Evolutionary conservation across 1,284 basidiomycete species (phyloP).

Genomic region (Leccinum pallidistipes): DNA sequence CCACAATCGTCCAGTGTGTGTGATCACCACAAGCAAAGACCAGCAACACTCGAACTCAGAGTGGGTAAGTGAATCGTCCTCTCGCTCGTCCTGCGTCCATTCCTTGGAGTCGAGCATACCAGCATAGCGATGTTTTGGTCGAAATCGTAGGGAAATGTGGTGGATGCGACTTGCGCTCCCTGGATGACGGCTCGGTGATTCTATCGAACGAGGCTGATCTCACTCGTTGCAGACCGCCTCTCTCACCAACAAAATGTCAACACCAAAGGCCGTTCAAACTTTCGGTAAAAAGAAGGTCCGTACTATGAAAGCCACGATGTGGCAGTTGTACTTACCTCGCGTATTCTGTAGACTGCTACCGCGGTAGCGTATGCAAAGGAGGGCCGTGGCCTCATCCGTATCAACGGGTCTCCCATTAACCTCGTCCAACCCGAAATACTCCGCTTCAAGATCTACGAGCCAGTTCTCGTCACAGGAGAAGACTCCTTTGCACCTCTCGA

Average conservation of each 20-base stretch:
- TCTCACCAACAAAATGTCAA: conserved; percentile 56
- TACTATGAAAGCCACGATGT: conserved; percentile 11
- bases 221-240: conserved; percentile 21
- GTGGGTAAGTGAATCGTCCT: conserved; percentile 40
- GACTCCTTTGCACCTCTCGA: conserved; percentile 86
- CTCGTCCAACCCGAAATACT: conserved; percentile 94
- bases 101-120: not conserved
- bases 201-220: conserved; percentile 18
- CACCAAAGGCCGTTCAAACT: conserved; percentile 84
- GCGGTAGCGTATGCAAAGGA: conserved; percentile 96
- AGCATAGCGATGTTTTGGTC: conserved; percentile 2
- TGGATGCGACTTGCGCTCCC: conserved; percentile 39
- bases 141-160: conserved; percentile 24
- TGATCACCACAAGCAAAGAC: conserved; percentile 16
- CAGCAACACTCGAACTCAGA: conserved; percentile 34
- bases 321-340: conserved; percentile 8
- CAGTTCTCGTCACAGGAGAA: conserved; percentile 86
- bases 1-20: not conserved
- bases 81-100: conserved; percentile 7
- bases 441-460: conserved; percentile 98
- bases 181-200: conserved; percentile 38
- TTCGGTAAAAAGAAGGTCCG: conserved; percentile 98
- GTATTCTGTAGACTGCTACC: conserved; percentile 77
- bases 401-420: conserved; percentile 96
- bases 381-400: conserved; percentile 95